Evolutionary conservation across 2,329 filamentous ascomycete species (phyloP).

Genomic region (Elsinoe fawcettii): DNA sequence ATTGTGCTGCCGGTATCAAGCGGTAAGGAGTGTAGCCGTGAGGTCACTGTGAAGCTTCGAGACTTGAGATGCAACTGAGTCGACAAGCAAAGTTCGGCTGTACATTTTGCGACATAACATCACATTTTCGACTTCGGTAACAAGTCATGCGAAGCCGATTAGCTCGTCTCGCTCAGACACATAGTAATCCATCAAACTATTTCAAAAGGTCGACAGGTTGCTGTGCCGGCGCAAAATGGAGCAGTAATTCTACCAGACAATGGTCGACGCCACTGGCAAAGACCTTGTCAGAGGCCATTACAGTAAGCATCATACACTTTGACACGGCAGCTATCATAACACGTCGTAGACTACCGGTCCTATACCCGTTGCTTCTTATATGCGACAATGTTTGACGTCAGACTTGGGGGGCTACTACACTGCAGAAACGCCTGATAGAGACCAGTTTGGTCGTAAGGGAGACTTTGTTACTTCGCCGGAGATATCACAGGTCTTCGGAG

Average conservation of each 20-base stretch:
- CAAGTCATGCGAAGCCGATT: constrained; percentile 24
- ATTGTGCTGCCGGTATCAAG: neutral
- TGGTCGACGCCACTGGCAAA: constrained; percentile 94
- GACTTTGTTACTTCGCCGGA: constrained; percentile 97
- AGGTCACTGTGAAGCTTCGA: neutral
- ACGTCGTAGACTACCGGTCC: constrained; percentile 69
- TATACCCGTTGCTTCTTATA: constrained; percentile 84
- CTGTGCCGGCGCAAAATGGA: constrained; percentile 34
- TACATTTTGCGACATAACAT: neutral
- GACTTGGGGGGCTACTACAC: constrained; percentile 93
- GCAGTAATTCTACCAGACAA: constrained; percentile 36
- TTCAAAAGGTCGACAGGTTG: neutral
- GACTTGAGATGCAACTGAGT: neutral
- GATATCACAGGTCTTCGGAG: constrained; percentile 94
- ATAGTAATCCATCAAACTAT: neutral
- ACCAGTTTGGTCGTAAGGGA: constrained; percentile 86
- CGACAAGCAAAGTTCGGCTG: too few relatives aligned
- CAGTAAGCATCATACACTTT: constrained; percentile 45
- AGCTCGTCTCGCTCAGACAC: neutral
- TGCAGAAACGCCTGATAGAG: constrained; percentile 57
- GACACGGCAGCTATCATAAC: neutral
- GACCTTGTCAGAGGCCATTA: constrained; percentile 77
- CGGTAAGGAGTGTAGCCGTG: neutral
- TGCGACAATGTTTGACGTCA: constrained; percentile 96
- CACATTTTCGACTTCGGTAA: neutral